These are phyloP conservation scores for Azolla pinnata DNA, from an alignment of 75 land plant genomes.

Conservation along the genomic window DNA sequence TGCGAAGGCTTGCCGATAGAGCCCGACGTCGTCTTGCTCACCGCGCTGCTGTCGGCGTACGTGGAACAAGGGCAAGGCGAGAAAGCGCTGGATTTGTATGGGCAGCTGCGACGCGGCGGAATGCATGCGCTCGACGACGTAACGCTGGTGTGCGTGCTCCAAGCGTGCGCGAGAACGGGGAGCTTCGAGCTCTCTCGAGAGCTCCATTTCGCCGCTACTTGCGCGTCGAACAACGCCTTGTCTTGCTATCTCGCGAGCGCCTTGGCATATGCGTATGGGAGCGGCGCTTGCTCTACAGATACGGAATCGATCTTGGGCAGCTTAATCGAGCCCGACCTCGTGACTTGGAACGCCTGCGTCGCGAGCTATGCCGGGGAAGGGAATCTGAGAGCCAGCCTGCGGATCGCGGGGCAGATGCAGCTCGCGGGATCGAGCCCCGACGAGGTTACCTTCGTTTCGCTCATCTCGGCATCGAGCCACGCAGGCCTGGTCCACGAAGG, in stretches of 20 bases:
- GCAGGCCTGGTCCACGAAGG: background rate
- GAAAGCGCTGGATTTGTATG: slow-evolving; percentile 18
- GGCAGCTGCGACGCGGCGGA: slow-evolving; percentile 14
- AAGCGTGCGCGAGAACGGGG: background rate
- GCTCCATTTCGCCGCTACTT: background rate
- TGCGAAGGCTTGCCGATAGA: slow-evolving; percentile 5
- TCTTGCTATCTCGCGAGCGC: background rate
- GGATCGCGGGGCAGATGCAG: slow-evolving; percentile 1
- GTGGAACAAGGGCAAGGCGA: slow-evolving; percentile 25
- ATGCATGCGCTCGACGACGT: background rate
- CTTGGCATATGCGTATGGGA: slow-evolving; percentile 3
- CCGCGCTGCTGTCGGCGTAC: slow-evolving; percentile 26
- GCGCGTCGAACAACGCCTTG: background rate
- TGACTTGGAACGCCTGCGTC: background rate
- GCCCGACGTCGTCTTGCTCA: slow-evolving; percentile 28
- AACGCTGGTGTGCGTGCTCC: background rate
- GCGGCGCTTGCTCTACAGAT: background rate
- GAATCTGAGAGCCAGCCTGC: background rate
- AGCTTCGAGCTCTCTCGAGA: background rate
- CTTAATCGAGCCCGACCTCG: background rate
- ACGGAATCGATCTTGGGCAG: background rate
- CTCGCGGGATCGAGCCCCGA: background rate
- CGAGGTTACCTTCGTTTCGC: background rate
- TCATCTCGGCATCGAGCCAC: slow-evolving; percentile 1
- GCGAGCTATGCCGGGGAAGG: slow-evolving; percentile 6